phyloP scores from a whole-genome alignment of 192 early-diverging fungal species.

The Backusella liffmaniae region DNA sequence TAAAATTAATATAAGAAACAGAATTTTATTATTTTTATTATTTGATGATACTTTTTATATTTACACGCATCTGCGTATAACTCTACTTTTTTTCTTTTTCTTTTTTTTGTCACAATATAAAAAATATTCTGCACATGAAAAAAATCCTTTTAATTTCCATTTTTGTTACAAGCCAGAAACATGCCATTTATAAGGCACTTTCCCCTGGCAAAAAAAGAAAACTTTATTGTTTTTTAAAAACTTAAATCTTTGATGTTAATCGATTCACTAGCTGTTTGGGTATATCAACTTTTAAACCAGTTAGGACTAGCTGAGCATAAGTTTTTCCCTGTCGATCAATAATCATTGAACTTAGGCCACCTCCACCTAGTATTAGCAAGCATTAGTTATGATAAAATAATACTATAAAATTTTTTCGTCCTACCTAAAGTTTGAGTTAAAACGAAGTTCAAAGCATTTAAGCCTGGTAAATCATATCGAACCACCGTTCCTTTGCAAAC shows the following conservation, averaged over 20 bases:
- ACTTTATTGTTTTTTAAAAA: background rate
- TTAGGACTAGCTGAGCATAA: conserved; percentile 61
- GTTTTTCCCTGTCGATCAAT: conserved; percentile 68
- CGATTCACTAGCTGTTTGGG: conserved; percentile 22
- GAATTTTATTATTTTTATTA: background rate
- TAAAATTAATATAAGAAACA: background rate
- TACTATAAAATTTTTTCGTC: background rate
- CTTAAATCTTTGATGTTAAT: background rate
- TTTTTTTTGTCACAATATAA: background rate
- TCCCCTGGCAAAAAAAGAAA: background rate
- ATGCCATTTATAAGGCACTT: background rate
- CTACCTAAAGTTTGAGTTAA: conserved; percentile 53
- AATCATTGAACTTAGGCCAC: conserved; percentile 57
- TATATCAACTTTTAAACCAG: conserved; percentile 47
- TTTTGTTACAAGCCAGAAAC: background rate
- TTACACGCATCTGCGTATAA: background rate
- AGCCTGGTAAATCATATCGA: conserved; percentile 58
- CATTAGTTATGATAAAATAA: background rate
- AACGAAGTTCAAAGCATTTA: conserved; percentile 62
- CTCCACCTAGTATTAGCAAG: conserved; percentile 40
- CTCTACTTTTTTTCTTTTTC: background rate
- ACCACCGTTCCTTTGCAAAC: conserved; percentile 54
- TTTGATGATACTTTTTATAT: background rate
- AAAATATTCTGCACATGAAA: background rate
- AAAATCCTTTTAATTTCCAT: background rate